Percentiles rank a stretch among this genome's conserved stretches.
Conservation (phyloP, 1,284 basidiomycete species). For the Ceratobasidium sp. region DNA sequence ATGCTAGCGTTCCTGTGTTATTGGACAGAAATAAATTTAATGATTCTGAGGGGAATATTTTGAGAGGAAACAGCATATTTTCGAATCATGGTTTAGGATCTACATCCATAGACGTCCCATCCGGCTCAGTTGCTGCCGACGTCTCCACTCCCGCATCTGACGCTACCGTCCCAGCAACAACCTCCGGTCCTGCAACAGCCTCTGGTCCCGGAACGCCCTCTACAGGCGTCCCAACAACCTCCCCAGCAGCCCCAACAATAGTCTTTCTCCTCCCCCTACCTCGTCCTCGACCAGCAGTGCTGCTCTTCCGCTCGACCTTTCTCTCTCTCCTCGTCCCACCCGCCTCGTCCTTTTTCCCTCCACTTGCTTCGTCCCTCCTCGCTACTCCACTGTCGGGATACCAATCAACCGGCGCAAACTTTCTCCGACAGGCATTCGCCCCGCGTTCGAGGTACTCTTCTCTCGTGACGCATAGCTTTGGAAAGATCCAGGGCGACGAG, state of each 20-base stretch:
- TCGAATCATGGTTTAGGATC: neutral
- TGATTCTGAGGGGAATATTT: no score
- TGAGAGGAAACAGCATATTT: no score
- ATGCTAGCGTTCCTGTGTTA: neutral
- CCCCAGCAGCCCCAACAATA: neutral
- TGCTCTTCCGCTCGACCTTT: conserved; percentile 2
- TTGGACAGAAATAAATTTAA: no score
- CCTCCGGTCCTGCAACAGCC: no score
- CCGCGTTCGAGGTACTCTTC: conserved; percentile 85
- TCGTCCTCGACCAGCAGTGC: neutral
- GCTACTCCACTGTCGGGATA: neutral
- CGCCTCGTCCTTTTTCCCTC: neutral
- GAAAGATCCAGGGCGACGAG: conserved; percentile 58
- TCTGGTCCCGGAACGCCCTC: neutral
- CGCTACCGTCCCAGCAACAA: no score
- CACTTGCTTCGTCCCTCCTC: neutral
- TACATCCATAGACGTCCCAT: neutral
- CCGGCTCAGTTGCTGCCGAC: neutral
- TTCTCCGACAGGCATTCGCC: conserved; percentile 71
- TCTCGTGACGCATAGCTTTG: conserved; percentile 66
- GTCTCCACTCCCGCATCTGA: neutral
- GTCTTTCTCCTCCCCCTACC: neutral
- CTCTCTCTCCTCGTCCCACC: neutral
- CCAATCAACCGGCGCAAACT: conserved; percentile 53
- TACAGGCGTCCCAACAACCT: neutral